Evolutionary conservation across 2,329 filamentous ascomycete species (phyloP), one percentile per base, ranked within the genome.

Genomic region (Penicillium sp.): DNA sequence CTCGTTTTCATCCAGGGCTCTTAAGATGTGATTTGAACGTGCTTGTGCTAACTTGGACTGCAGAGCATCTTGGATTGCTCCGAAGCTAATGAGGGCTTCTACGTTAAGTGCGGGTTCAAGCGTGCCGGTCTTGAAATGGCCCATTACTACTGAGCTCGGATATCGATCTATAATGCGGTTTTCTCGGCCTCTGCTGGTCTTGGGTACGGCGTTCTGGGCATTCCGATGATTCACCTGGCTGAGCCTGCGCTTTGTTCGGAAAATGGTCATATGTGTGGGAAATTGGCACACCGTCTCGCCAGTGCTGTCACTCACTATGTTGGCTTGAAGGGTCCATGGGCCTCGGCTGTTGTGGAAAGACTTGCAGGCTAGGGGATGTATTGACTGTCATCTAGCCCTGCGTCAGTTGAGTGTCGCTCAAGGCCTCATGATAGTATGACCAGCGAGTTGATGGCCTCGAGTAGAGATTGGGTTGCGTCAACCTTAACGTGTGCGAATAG

Each of bases 71-170:
- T 96, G 49, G 90, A 96, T 67, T 98, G 92, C 72, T 93, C 85
- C 51, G 90, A 95, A 67, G 79, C 84, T 54, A 98, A 96, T 64
- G 88, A 95, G 66, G 90, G 89, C 14, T 96, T 98, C 72, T 98
- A 98, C 65, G 76, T 95, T 65, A 96, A 96, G 75, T 96, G 92
- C 67, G 90, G 90, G 41, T 96, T 94, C 67, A 84, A 87, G 68
- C 75, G 87, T 45, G 90, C 88, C 17, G 92, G 92, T 11, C 70
- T 95, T 39, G 86, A 98, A 69, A 96, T 98, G 92, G 88, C 90
- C 29, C 87, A 95, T 71, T 95, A 95, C 68, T 92, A 93, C 62
- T 66, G 55, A 54, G 39, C 31, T 4, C 17, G 38, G 12, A 11
- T 4, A n/a, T 27, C 4, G 12, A 27, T 27, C 25, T 27, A 11